Evolutionary conservation across 1,139 yeast genomes (phyloP).

Genomic region (Yamadazyma dushanensis): DNA sequence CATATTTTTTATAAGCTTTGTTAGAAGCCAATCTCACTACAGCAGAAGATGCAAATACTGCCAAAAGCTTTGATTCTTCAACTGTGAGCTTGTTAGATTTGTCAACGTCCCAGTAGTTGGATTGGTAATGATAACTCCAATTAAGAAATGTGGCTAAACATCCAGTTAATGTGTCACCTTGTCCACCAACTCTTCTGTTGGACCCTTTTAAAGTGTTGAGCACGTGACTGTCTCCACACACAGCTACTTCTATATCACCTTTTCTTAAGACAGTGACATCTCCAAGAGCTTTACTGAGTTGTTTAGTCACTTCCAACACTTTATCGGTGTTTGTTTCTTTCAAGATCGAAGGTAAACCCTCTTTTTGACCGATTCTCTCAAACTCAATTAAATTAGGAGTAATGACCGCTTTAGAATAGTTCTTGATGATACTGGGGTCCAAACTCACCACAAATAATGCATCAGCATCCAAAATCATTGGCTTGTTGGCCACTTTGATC

Average conservation of each 20-base stretch:
- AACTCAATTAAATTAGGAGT: slow-evolving; percentile 94
- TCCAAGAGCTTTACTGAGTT: slow-evolving; percentile 57
- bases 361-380: slow-evolving; percentile 54
- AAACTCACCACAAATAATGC: slow-evolving; percentile 65
- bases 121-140: slow-evolving; percentile 56
- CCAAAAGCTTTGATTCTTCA: slow-evolving; percentile 52
- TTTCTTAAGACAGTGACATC: slow-evolving; percentile 71
- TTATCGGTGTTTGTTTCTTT: slow-evolving; percentile 24
- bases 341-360: slow-evolving; percentile 33
- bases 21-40: slow-evolving; percentile 67
- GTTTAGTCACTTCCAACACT: slow-evolving; percentile 30
- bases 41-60: slow-evolving; percentile 73
- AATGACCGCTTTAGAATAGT: slow-evolving; percentile 56
- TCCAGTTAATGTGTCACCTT: slow-evolving; percentile 49
- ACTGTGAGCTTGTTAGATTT: slow-evolving; percentile 21
- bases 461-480: slow-evolving; percentile 88
- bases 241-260: slow-evolving; percentile 67
- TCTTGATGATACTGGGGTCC: slow-evolving; percentile 53
- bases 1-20: slow-evolving; percentile 63
- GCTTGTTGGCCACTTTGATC: slow-evolving; percentile 52
- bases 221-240: slow-evolving; percentile 43
- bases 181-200: slow-evolving; percentile 47
- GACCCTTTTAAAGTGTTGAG: slow-evolving; percentile 58
- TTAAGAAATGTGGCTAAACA: slow-evolving; percentile 41
- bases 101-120: slow-evolving; percentile 52